Evolutionary conservation across 768 basidiomycete species (phyloP), one percentile per base, ranked within the genome.

Genomic region (Gautieria morchelliformis): DNA sequence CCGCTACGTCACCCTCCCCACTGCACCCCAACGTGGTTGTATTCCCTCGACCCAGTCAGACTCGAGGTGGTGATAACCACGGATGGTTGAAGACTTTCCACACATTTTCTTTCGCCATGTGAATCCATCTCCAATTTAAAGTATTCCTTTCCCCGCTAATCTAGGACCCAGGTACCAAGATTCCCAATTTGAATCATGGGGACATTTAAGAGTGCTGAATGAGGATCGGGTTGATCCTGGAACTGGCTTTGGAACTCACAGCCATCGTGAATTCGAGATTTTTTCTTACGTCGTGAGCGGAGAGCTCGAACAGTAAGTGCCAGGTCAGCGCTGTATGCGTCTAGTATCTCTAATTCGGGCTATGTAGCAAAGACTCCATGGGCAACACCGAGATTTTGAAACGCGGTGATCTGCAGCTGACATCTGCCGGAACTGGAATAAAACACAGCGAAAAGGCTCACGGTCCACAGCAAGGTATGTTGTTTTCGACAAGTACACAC

Each of bases 361-460:
- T 27, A 24, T 11, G 10, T 58, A 91, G 93, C 72, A 80, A 86
- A 70, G 95, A 97, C 71, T 89, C 85, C 5, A 89, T 96, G 87
- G 85, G 86, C 40, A 95, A 95, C 72, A 78, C 79, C 54, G 95
- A 98, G 68, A 76, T 93, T 58, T 80, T 97, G 66, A 84, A 84
- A 67, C 83, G 92, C 15, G 95, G 95, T 1, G 87, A 92, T 63
- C 63, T 97, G 33, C 94, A 97, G 69, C 81, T 96, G 72, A 93
- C 93, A 2, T 91, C 87, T 1, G 84, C 94, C 0, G 94, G 94
- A 10, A 93, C 87, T 0, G 95, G 95, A 4, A 95, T 97, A 64
- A 77, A 83, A 0, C 94, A 97, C 69, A 85, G 84, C 32, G 85
- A 87, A 62, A 79, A 78, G 64, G 76, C 73, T 19, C 66, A 85